A percentile compares a stretch with the other conserved stretches of the same genome.
These are phyloP conservation scores for Artemisia argyi DNA, from an alignment of 129 eudicot species.

Conservation along the genomic window DNA sequence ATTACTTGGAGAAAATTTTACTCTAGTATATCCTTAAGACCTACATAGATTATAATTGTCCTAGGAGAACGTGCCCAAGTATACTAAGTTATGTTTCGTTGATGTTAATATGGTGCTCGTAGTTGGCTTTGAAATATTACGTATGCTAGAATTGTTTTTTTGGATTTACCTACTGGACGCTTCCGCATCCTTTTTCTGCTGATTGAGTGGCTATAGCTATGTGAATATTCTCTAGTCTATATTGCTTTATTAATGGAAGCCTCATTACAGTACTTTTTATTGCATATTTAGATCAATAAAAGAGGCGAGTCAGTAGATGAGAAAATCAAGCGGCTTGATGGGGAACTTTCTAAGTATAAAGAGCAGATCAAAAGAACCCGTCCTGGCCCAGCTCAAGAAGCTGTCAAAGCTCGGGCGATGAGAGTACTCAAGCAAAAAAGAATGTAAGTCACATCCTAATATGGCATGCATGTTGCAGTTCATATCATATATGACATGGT, in stretches of 20 bases:
- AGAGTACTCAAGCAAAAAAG: constrained; percentile 80
- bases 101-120: not conserved
- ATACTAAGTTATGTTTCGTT: not conserved
- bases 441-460: constrained; percentile 45
- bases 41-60: no score
- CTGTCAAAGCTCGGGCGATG: constrained; percentile 83
- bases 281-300: constrained; percentile 58
- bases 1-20: no score
- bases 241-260: not conserved
- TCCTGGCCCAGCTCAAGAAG: constrained; percentile 92
- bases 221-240: not conserved
- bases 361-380: constrained; percentile 77
- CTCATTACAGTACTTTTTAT: not conserved
- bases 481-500: not conserved
- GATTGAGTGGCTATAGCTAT: not conserved
- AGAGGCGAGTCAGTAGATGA: constrained; percentile 89
- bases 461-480: not conserved
- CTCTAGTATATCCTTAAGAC: no score
- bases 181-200: not conserved
- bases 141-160: not conserved
- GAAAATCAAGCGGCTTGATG: constrained; percentile 81
- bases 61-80: no score
- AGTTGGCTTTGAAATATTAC: not conserved
- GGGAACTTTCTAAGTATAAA: constrained; percentile 67
- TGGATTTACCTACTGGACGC: no score